Evolutionary conservation across 2,329 filamentous ascomycete species (phyloP), one percentile per base, ranked within the genome.

Genomic region (Dendryphion nanum): DNA sequence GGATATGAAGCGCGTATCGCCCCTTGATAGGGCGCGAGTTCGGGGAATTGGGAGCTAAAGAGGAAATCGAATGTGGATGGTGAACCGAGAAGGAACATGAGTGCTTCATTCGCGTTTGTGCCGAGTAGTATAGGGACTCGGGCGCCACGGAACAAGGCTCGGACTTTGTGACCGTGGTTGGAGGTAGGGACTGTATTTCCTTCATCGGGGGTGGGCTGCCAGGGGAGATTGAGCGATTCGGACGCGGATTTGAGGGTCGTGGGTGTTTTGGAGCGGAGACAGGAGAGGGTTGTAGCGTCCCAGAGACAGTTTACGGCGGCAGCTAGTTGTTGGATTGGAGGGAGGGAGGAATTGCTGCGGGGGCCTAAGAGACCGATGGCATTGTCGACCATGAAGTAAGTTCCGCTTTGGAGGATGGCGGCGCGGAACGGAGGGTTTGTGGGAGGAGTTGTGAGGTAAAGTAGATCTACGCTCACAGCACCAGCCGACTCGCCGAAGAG

Each of bases 401-500:
- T n/a, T n/a, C n/a, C n/a, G n/a, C n/a, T n/a, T 26, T 26, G 23
- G 8, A 26, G 23, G n/a, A 26, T 26, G 23, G 23, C 23, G n/a
- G 23, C 23, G n/a, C 23, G 23, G 23, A 26, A 26, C n/a, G 23
- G 23, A 8, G n/a, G 23, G 8, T 8, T 8, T n/a, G 8, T n/a
- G 23, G 23, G 23, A 6, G 33, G 33, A 8, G 33, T 6, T 5
- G 18, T 26, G 7, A 35, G 8, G n/a, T n/a, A n/a, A 8, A 35
- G 19, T 7, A 20, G 17, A 30, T 33, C 34, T 33, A 35, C 40
- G n/a, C 23, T 26, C 7, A 39, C 41, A 1, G 53, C 57, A 17
- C 63, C 63, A 18, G 59, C 55, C 6, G 56, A 64, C 20, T 63
- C 45, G 4, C 61, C 63, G 19, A 68, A 56, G 8, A 59, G 50